These are phyloP conservation scores for Neurospora tetrasperma DNA, from an alignment of 495 filamentous ascomycete species.

Conservation along the genomic window DNA sequence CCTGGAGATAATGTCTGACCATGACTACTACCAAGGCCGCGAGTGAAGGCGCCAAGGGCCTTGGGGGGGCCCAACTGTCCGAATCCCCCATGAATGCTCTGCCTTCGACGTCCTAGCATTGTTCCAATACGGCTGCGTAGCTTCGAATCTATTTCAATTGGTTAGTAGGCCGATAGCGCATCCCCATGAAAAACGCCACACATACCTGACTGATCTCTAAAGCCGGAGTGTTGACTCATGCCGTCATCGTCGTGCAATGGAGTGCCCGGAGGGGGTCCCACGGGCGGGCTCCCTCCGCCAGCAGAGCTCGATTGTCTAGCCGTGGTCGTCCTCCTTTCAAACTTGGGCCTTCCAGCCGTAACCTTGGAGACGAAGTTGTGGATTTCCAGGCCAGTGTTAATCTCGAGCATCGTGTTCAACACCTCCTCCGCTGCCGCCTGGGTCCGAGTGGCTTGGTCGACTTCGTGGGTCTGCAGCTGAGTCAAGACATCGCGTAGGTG, in stretches of 20 bases:
- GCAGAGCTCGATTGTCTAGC: slow-evolving; percentile 31
- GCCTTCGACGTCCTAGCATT: slow-evolving; percentile 60
- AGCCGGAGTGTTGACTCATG: slow-evolving; percentile 51
- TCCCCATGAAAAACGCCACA: background rate
- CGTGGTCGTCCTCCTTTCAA: slow-evolving; percentile 31
- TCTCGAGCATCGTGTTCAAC: slow-evolving; percentile 74
- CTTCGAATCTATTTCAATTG: slow-evolving; percentile 29
- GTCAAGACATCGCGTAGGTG: slow-evolving; percentile 88
- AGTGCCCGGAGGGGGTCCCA: slow-evolving; percentile 18
- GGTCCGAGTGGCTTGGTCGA: slow-evolving; percentile 73
- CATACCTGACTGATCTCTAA: slow-evolving; percentile 39
- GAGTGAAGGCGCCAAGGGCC: slow-evolving; percentile 41
- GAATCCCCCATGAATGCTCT: slow-evolving; percentile 46
- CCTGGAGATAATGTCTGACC: slow-evolving; percentile 38
- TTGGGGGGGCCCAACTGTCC: slow-evolving; percentile 36
- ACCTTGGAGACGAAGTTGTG: slow-evolving; percentile 60
- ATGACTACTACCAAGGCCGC: slow-evolving; percentile 40
- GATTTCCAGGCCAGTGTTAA: slow-evolving; percentile 83
- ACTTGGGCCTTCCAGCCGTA: slow-evolving; percentile 38
- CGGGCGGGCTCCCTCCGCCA: slow-evolving; percentile 19
- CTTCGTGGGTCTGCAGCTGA: slow-evolving; percentile 84
- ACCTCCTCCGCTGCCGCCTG: slow-evolving; percentile 70
- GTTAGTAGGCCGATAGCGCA: background rate
- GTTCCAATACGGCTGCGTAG: slow-evolving; percentile 63
- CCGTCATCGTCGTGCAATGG: slow-evolving; percentile 42